Evolutionary conservation across 768 basidiomycete species (phyloP).

Genomic region (Auricularia cornea): DNA sequence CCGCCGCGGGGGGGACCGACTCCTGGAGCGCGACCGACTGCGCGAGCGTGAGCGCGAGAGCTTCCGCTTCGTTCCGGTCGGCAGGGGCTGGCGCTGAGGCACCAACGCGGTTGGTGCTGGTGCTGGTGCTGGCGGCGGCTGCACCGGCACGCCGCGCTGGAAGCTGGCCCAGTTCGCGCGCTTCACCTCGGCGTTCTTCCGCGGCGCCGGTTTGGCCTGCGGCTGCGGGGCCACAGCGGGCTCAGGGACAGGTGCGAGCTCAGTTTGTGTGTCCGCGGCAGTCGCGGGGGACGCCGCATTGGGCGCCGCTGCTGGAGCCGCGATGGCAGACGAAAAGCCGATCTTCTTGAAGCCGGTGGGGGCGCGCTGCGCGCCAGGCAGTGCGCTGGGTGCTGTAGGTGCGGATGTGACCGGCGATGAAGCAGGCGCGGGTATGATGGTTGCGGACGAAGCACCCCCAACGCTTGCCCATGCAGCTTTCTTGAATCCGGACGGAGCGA

Average conservation of each 20-base stretch:
- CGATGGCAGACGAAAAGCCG: background rate
- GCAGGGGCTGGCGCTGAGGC: background rate
- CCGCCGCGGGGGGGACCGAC: background rate
- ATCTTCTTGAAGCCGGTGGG: background rate
- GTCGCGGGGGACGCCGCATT: background rate
- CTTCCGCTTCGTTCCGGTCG: background rate
- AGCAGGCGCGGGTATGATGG: no score
- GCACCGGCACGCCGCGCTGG: background rate
- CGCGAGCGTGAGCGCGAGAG: background rate
- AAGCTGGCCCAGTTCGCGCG: background rate
- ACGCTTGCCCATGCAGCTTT: background rate
- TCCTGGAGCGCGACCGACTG: background rate
- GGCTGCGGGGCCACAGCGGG: background rate
- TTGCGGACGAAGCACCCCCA: no score
- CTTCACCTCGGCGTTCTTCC: background rate
- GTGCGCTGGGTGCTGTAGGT: background rate
- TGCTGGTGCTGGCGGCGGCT: background rate
- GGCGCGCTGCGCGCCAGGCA: background rate
- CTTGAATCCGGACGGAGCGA: background rate
- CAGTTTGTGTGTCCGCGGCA: background rate
- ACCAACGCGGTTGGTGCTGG: background rate
- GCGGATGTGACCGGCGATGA: no score
- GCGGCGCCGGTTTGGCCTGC: background rate
- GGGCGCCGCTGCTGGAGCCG: background rate
- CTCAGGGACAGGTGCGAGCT: background rate